Percentiles rank a stretch among this genome's conserved stretches.
phyloP scores from a whole-genome alignment of 257 asterid genomes.

The Gynochthodes officinalis region DNA sequence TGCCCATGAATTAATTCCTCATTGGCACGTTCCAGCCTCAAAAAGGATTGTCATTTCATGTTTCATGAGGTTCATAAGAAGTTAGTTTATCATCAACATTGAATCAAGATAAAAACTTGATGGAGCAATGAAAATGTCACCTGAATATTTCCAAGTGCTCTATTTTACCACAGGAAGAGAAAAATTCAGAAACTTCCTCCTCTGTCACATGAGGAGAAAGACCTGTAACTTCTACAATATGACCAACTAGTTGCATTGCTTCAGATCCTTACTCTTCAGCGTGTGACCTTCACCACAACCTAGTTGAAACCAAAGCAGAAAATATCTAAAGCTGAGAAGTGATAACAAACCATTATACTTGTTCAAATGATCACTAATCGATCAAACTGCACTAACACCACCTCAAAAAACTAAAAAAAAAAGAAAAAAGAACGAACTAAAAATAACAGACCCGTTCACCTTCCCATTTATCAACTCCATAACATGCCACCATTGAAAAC shows the following conservation, averaged over 20 bases:
- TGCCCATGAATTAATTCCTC: conserved; percentile 1
- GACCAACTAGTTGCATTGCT: conserved; percentile 32
- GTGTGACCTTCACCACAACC: conserved; percentile 9
- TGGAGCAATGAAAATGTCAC: conserved; percentile 20
- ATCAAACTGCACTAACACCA: too few species aligned
- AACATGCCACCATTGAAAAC: background rate
- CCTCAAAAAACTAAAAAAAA: too few species aligned
- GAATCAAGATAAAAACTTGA: background rate
- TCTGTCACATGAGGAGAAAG: conserved; percentile 46
- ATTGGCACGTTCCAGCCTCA: conserved; percentile 1
- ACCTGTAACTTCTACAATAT: conserved; percentile 52
- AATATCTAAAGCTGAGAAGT: background rate
- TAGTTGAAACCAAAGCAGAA: conserved; percentile 9
- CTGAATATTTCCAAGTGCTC: conserved; percentile 39
- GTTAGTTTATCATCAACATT: conserved; percentile 2
- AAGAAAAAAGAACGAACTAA: background rate
- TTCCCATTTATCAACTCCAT: background rate
- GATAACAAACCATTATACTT: background rate
- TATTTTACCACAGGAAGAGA: conserved; percentile 56
- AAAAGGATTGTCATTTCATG: background rate
- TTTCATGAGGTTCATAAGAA: conserved; percentile 6
- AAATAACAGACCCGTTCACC: too few species aligned
- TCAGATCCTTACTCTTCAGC: conserved; percentile 1
- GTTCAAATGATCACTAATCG: too few species aligned
- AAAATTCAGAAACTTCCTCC: conserved; percentile 51